These are phyloP conservation scores for Earliella scabrosa DNA, from an alignment of 1,284 basidiomycete genomes.

Conservation along the genomic window DNA sequence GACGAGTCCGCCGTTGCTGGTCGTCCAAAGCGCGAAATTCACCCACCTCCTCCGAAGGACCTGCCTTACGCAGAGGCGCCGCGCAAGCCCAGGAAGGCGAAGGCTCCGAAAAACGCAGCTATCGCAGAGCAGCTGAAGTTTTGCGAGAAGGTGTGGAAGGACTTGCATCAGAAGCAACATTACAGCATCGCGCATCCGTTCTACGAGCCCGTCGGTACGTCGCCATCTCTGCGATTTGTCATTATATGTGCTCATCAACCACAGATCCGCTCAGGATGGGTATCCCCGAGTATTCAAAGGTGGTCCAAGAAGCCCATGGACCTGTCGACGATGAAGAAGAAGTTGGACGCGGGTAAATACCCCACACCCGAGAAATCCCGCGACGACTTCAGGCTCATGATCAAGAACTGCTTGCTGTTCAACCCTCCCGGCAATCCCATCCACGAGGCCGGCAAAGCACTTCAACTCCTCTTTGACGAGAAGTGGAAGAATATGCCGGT, in stretches of 20 bases:
- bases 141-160: conserved; percentile 75
- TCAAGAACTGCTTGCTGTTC: conserved; percentile 92
- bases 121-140: conserved; percentile 89
- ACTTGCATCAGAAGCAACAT: conserved; percentile 84
- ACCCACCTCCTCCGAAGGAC: conserved; percentile 93
- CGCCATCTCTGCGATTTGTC: no score
- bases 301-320: conserved; percentile 97
- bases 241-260: not conserved
- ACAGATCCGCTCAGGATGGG: conserved; percentile 79
- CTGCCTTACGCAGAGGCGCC: conserved; percentile 80
- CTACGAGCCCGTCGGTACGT: conserved; percentile 90
- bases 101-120: conserved; percentile 67
- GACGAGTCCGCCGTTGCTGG: conserved; percentile 58
- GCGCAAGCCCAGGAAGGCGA: conserved; percentile 68
- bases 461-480: conserved; percentile 88
- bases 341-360: conserved; percentile 82
- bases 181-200: conserved; percentile 82
- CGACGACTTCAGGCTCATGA: conserved; percentile 93
- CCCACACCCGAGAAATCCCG: conserved; percentile 78
- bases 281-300: conserved; percentile 85
- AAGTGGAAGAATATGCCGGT: conserved; percentile 87
- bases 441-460: conserved; percentile 78
- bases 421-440: conserved; percentile 91
- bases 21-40: conserved; percentile 97
- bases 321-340: conserved; percentile 84